Base-by-base conservation (phyloP, 1,139 yeast genomes). In the Sugiyamaella xylanicola region DNA sequence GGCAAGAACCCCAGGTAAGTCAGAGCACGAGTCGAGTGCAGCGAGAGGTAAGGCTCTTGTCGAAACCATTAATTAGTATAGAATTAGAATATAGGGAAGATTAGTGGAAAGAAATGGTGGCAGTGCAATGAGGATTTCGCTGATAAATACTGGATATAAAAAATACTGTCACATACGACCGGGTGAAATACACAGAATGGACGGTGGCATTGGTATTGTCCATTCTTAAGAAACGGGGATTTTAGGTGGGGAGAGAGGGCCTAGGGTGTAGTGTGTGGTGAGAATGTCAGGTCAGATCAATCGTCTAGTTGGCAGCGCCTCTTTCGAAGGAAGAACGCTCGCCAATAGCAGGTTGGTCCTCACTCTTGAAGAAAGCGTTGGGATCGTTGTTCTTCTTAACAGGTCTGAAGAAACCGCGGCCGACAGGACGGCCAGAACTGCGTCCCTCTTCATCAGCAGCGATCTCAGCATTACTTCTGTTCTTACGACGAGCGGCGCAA, bases 311-410 rank as follows among this genome's bases (percentile, higher is more conserved):
- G 13, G 16, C 22, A 16, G 42, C 42, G 15, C 56, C 59, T 55
- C 65, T 55, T 48, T 61, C 63, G 51, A 59, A 63, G 19, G 63
- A 61, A 3, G 62, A 57, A 15, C 59, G 58, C 19, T 60, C 64
- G 16, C 51, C 49, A 37, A 61, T 58, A 46, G 59, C 63, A n/a
- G 65, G 65, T 45, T 62, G 54, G 46, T 62, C 62, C 11, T 62
- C 56, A 40, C 59, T 64, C 32, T 61, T 61, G 29, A 59, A 59
- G 48, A 55, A 57, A 53, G 47, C 48, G 51, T 48, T 49, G 36
- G 48, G 41, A 22, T 51, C 46, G 36, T 45, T 36, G 19, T 49
- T 39, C 51, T 55, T 54, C 32, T 45, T 40, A 22, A 51, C 57
- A 5, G 56, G 45, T 15, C 47, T 47, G 54, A 54, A 54, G 44